Percentiles rank a stretch among this genome's conserved stretches.
Conservation (phyloP, 2,329 filamentous ascomycete species). For the Monilinia polystroma region DNA sequence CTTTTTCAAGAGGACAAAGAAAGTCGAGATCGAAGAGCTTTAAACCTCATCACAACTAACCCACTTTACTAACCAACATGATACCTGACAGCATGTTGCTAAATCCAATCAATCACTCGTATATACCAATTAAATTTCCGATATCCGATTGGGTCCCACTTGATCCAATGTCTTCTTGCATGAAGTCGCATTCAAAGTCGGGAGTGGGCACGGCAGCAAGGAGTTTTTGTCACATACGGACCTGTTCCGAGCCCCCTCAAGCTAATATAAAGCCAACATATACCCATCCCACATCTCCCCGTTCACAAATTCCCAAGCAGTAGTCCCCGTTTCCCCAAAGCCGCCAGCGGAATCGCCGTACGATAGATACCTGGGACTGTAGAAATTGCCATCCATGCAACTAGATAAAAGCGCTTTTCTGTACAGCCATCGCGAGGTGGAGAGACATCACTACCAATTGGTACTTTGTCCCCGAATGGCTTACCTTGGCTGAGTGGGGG, state of each 20-base stretch:
- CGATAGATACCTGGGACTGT: no score
- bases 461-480: constrained; percentile 1
- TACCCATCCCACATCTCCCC: no score
- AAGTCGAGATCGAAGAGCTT: constrained; percentile 15
- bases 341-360: no score
- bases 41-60: neutral
- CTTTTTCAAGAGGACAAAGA: constrained; percentile 1
- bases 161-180: neutral
- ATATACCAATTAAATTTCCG: constrained; percentile 8
- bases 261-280: neutral
- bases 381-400: neutral
- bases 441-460: constrained; percentile 8
- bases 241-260: neutral
- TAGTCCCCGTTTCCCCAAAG: neutral
- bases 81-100: constrained; percentile 1
- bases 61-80: constrained; percentile 10
- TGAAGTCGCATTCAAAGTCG: no score
- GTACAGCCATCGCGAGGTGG: constrained; percentile 1
- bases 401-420: neutral
- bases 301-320: no score
- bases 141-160: neutral
- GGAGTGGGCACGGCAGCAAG: neutral
- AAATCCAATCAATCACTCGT: neutral
- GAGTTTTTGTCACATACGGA: constrained; percentile 2
- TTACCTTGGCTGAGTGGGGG: constrained; percentile 2